Conservation (phyloP, 2,329 filamentous ascomycete genomes). For the Diaporthe ilicicola region DNA sequence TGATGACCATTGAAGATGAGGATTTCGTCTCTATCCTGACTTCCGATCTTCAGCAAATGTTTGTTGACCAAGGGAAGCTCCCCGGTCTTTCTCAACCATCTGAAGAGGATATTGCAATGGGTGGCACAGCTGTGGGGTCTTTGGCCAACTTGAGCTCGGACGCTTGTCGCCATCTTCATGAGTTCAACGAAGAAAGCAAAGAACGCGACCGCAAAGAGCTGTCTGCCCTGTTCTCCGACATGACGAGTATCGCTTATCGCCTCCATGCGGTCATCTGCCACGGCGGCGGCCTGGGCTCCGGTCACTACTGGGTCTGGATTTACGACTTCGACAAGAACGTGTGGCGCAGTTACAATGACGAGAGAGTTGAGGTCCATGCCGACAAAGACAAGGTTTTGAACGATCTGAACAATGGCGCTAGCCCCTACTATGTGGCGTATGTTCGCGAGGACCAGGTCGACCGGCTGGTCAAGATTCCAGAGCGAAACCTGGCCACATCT, state of each 20-base stretch:
- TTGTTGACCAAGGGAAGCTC: conserved; percentile 45
- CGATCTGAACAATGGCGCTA: conserved; percentile 72
- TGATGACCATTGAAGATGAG: conserved; percentile 28
- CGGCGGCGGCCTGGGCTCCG: conserved; percentile 74
- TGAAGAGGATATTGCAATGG: neutral
- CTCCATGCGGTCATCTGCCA: conserved; percentile 96
- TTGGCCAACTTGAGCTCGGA: conserved; percentile 15
- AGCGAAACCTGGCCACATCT: neutral
- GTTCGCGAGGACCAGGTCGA: conserved; percentile 41
- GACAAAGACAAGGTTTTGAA: conserved; percentile 75
- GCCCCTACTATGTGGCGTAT: conserved; percentile 61
- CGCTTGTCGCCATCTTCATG: conserved; percentile 22
- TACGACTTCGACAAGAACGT: conserved; percentile 82
- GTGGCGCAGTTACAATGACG: conserved; percentile 97
- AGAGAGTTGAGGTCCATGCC: conserved; percentile 74
- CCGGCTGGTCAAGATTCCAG: conserved; percentile 37
- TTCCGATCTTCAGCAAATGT: conserved; percentile 38
- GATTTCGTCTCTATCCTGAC: conserved; percentile 35
- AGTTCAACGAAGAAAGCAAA: conserved; percentile 22
- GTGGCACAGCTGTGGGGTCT: neutral
- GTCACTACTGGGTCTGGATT: conserved; percentile 98
- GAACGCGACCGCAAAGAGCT: conserved; percentile 41
- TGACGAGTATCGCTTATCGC: conserved; percentile 75
- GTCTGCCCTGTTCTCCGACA: conserved; percentile 66
- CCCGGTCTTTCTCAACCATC: neutral